Base-by-base conservation (phyloP, 2,329 filamentous ascomycete genomes). In the Thelonectria olida region DNA sequence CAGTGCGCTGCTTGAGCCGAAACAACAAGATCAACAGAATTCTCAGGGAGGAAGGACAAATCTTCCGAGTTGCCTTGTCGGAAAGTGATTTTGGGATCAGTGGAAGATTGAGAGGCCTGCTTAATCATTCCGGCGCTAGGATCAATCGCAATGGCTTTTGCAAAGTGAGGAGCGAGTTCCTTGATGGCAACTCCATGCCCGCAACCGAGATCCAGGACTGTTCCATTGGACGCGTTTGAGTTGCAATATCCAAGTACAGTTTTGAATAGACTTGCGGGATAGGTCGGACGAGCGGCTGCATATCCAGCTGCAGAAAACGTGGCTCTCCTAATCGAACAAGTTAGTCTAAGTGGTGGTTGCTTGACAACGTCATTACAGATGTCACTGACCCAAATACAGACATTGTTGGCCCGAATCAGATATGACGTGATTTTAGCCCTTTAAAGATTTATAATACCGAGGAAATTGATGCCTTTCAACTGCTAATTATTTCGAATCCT, bases 1-100 rank as follows among this genome's bases (percentile, higher is more conserved):
- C 88, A 91, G 72, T 91, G 88, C 39, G 87, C 86, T 7, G 88
- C 82, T 68, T 90, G 87, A 7, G 79, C 82, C 5, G 81, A 76
- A 15, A 83, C 79, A 5, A 76, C 78, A 67, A 82, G 75, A 71
- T 90, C 88, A 2, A 90, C 73, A 4, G 78, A 81, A 5, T 71
- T 76, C 58, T 84, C 81, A 0, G 72, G 53, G 2, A 89, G 58
- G 62, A 84, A 86, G 0, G 75, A 74, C 4, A 89, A 73, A 54
- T 84, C 78, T 68, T 91, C 88, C 1, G 86, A 85, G 2, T 76
- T 74, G 6, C 81, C 83, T 61, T 83, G 77, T 2, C 73, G 78
- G 67, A 85, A 88, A 0, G 75, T 73, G 54, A 89, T 79, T 48
- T 83, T 84, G 6, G 76, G 58, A 27, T 76, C 71, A 6, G 70